Evolutionary conservation across 2,329 filamentous ascomycete species (phyloP).

Genomic region (Aurifilum marmelostoma): DNA sequence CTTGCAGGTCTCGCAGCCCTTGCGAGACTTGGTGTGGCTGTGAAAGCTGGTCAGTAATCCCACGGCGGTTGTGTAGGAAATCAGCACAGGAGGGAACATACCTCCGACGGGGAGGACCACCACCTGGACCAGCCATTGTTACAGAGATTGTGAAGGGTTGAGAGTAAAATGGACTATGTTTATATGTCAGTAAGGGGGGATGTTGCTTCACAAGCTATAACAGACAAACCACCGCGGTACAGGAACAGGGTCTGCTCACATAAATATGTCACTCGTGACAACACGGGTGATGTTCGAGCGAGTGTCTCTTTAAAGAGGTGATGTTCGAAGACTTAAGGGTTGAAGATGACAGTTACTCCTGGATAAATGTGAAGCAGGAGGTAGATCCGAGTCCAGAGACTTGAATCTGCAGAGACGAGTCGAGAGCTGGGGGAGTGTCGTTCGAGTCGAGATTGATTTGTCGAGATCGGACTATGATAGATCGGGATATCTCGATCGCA

Average conservation of each 20-base stretch:
- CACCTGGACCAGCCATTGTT: slow-evolving; percentile 89
- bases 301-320: slow-evolving; percentile 7
- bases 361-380: not conserved
- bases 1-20: slow-evolving; percentile 98
- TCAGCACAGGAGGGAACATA: slow-evolving; percentile 39
- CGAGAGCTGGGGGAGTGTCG: not conserved
- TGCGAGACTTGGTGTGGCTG: slow-evolving; percentile 98
- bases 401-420: slow-evolving; percentile 23
- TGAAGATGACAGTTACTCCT: not conserved
- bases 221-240: too few relatives aligned
- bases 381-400: slow-evolving; percentile 16
- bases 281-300: slow-evolving; percentile 20
- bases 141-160: slow-evolving; percentile 26
- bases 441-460: not conserved
- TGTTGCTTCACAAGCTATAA: not conserved
- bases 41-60: slow-evolving; percentile 31
- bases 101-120: slow-evolving; percentile 82
- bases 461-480: not conserved
- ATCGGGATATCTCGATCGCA: slow-evolving; percentile 5
- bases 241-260: not conserved
- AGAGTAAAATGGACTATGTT: not conserved
- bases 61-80: not conserved
- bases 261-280: slow-evolving; percentile 25
- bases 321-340: slow-evolving; percentile 2
- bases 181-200: slow-evolving; percentile 26